Base-by-base conservation (phyloP, 192 early-diverging fungal species). In the Coemansia sp. region DNA sequence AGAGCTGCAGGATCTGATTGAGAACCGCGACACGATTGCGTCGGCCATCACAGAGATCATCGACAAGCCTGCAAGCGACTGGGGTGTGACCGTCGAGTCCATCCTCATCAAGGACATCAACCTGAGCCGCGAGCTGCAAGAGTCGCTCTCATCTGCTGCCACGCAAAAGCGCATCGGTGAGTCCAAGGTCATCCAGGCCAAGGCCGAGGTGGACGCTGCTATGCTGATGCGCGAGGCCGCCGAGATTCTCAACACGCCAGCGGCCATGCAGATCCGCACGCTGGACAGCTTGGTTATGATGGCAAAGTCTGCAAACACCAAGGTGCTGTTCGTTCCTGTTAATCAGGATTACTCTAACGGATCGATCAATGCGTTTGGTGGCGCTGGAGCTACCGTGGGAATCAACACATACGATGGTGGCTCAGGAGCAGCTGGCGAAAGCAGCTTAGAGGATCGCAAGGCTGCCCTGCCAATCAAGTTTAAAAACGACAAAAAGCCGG, bases 141-240 rank as follows among this genome's bases (percentile, higher is more conserved):
- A 86, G 34, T 91, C 88, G 1, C 77, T 94, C 30, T 83, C 89
- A 14, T 83, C 92, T 1, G 94, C 93, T 9, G 92, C 92, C 26
- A 91, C 92, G 54, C 86, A 88, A 49, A 85, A 91, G 58, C 77
- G 94, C n/a, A 79, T 95, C 46, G 94, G 88, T 26, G 85, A 94
- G 68, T 83, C 85, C 52, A 95, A 94, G 79, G 81, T 94, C 35
- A 97, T 97, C 66, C 84, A 88, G 20, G 91, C 93, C 1, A 55
- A 83, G 58, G 92, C 93, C 2, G 87, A 88, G 54, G 92, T 93
- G 13, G 87, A 93, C 50, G 70, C 86, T 32, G 91, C 93, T 2
- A 93, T 89, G 57, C 65, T 96, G 23, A 93, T 95, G 91, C 82
- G 91, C 25, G 86, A 94, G 64, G 91, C 92, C n/a, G 85, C 93